These are phyloP conservation scores for Curvularia hawaiiensis DNA, from an alignment of 2,329 filamentous ascomycete genomes.

Conservation along the genomic window DNA sequence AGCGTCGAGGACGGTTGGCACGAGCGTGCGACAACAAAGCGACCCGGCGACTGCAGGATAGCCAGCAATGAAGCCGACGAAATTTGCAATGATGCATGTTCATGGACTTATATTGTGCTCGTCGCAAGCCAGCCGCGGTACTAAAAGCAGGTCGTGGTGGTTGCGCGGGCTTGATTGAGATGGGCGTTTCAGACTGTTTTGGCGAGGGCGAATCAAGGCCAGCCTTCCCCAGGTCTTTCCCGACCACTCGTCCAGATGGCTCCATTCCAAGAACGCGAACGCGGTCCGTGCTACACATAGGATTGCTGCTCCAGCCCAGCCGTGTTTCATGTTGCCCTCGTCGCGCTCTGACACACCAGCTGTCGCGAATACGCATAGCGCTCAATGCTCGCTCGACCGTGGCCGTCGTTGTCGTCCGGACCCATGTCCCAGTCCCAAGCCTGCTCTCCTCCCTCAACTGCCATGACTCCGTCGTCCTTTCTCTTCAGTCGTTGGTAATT, in stretches of 20 bases:
- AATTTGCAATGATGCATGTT: constrained; percentile 29
- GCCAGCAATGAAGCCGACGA: constrained; percentile 22
- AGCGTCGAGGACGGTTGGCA: constrained; percentile 31
- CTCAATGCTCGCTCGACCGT: constrained; percentile 42
- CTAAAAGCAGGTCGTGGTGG: constrained; percentile 19
- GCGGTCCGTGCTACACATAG: constrained; percentile 23
- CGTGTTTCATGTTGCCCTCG: constrained; percentile 32
- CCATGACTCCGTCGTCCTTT: constrained; percentile 29
- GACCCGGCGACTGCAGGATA: constrained; percentile 1
- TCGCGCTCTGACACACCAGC: constrained; percentile 35
- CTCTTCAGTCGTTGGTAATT: constrained; percentile 37
- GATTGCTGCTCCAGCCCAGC: constrained; percentile 19
- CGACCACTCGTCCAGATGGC: too few relatives aligned
- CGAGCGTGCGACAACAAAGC: constrained; percentile 21
- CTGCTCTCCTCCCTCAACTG: constrained; percentile 30
- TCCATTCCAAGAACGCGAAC: constrained; percentile 11
- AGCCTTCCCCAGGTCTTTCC: constrained; percentile 5
- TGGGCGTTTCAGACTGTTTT: constrained; percentile 19
- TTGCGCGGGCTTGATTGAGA: constrained; percentile 30
- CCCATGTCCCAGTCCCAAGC: constrained; percentile 40
- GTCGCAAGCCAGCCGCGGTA: constrained; percentile 17
- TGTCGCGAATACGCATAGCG: constrained; percentile 40
- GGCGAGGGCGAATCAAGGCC: constrained; percentile 27
- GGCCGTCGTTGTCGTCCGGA: constrained; percentile 29
- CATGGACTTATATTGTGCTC: constrained; percentile 25